Base-by-base conservation (phyloP, 768 basidiomycete genomes). In the Albatrellus ellisii region DNA sequence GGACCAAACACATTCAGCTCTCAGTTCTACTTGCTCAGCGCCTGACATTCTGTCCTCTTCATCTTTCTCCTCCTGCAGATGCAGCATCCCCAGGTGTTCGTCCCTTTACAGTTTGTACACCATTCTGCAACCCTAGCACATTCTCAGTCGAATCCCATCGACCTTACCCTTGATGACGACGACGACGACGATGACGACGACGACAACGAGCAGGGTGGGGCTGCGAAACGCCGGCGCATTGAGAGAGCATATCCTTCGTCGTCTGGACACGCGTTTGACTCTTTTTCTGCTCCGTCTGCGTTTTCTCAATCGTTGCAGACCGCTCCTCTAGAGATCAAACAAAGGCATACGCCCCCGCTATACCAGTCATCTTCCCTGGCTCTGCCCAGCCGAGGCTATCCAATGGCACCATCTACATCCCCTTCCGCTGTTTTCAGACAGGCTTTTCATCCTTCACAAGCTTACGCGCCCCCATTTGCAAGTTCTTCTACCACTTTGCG, bases 111-210 rank as follows among this genome's bases (percentile, higher is more conserved):
- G 26, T 41, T 20, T 21, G 26, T 17, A 26, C 48, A 15, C 44
- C 51, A 29, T 31, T 42, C 37, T 28, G 18, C 21, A 9, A 25
- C 18, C 35, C 62, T 62, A 7, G 57, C 61, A 17, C 59, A 64
- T 46, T 60, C 61, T 44, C 65, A 67, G 48, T 62, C 68, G 11
- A 65, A 72, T 51, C 72, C 68, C 50, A 84, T 84, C 57, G 81
- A 83, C 65, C 68, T 84, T 46, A 83, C 79, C 20, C 62, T 65
- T 46, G 80, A 79, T 60, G 79, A 81, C 58, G 78, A 79, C 53
- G 72, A 73, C 52, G 58, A 63, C 52, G 40, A 41, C 17, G 63
- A 64, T 45, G 57, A 55, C 49, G 50, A 60, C 48, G 45, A 51
- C 42, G 26, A 43, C 14, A 34, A 40, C 24, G 24, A 39, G 22